phyloP scores from a whole-genome alignment of 2,329 filamentous ascomycete species.

The Pestalotiopsis sp. region DNA sequence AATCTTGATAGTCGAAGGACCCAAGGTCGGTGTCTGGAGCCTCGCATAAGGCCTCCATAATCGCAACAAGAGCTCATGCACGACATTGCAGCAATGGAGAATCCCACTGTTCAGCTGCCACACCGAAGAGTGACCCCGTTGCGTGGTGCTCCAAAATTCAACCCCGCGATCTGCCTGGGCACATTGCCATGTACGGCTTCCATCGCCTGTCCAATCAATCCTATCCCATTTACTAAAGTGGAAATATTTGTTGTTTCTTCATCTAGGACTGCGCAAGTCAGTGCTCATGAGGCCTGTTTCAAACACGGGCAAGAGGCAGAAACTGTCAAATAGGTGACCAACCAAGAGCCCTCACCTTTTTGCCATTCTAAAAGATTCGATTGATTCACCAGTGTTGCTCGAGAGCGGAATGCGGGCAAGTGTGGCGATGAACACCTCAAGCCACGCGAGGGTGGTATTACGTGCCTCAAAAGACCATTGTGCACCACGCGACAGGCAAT shows the following conservation, averaged over 20 bases:
- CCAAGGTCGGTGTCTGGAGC: background rate
- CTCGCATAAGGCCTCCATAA: background rate
- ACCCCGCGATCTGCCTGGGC: background rate
- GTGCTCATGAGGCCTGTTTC: too few species aligned
- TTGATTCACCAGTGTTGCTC: background rate
- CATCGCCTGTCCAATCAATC: background rate
- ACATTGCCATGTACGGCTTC: background rate
- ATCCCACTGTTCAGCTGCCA: too few species aligned
- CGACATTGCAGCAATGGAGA: too few species aligned
- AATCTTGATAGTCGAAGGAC: too few species aligned
- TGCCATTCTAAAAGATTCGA: too few species aligned
- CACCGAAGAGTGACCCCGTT: too few species aligned
- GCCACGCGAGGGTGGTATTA: background rate
- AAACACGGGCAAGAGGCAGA: too few species aligned
- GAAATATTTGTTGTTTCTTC: too few species aligned
- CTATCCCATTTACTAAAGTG: too few species aligned
- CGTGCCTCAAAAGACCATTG: background rate
- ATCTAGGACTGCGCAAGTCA: too few species aligned
- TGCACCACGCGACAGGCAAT: background rate
- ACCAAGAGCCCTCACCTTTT: too few species aligned
- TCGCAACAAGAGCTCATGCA: background rate
- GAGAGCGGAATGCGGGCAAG: background rate
- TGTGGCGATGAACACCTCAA: background rate
- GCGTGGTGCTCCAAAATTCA: background rate
- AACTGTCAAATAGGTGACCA: too few species aligned